Base-by-base conservation (phyloP, 2,329 filamentous ascomycete species). In the Phyllosticta paracitricarpa region DNA sequence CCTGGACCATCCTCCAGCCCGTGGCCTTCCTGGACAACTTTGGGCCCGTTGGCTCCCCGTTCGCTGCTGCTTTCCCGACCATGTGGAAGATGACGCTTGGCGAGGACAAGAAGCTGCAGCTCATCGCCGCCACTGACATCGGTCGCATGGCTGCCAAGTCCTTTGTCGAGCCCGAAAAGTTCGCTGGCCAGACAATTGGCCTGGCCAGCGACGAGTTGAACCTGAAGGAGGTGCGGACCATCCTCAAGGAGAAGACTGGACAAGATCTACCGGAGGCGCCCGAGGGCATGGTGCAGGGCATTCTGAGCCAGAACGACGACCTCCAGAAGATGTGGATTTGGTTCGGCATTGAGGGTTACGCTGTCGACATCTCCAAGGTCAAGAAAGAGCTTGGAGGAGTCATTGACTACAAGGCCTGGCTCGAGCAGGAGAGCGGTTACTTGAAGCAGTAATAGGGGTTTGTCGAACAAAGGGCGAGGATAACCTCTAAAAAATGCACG, bases 11-110 rank as follows among this genome's bases (percentile, higher is more conserved):
- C 26, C 73, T 87, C 0, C 80, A 84, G 2, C 84, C 84, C 0
- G 79, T 80, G 0, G 81, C 79, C 0, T 87, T 87, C 70, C 80
- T 83, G 70, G 84, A 87, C 19, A 84, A 85, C 70, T 64, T 81
- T 2, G 69, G 67, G 1, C 70, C 75, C 0, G 71, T 79, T 63
- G 63, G 76, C 12, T 76, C 76, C 3, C 75, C 75, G 56, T 62
- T 62, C 12, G 55, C 40, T 8, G 17, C 51, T 10, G 67, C 73
- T 2, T 79, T 80, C 62, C 64, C 71, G 0, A 73, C 76, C 0
- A 65, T 70, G 58, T 78, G 59, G 59, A 68, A 71, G 51, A 64
- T 66, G 5, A 64, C 64, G 0, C 54, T 77, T n/a, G 56, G 22
- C 55, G 19, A 17, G 51, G 51, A 65, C 24, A 65, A 75, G 63